A percentile compares a stretch with the other conserved stretches of the same genome.
Evolutionary conservation across 2,329 filamentous ascomycete genomes (phyloP).

Genomic region (Cladobotryum mycophilum): DNA sequence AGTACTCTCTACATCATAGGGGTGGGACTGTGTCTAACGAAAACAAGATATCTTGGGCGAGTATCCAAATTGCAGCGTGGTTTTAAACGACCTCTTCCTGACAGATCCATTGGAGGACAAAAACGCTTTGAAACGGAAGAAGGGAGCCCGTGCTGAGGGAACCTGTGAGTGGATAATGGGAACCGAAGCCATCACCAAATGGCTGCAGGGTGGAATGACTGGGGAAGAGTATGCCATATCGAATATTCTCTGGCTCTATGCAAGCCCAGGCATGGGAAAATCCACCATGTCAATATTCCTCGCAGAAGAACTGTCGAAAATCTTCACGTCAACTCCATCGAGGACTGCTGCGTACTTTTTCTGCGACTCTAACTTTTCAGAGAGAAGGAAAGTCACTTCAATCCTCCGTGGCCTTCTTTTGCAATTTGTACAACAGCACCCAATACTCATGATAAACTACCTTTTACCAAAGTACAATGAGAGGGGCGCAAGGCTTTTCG

Average conservation of each 20-base stretch:
- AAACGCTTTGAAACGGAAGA: conserved; percentile 17
- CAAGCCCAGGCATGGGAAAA: conserved; percentile 20
- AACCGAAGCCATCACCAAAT: conserved; percentile 13
- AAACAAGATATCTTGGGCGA: too few species aligned
- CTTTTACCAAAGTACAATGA: conserved; percentile 17
- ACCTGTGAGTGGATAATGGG: conserved; percentile 19
- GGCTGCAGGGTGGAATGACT: conserved; percentile 9
- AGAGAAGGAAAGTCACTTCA: conserved; percentile 16
- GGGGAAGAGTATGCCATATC: neutral
- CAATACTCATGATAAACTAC: conserved; percentile 12
- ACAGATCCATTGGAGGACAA: conserved; percentile 17
- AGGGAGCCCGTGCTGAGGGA: conserved; percentile 13
- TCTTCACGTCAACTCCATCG: conserved; percentile 4
- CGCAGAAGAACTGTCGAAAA: conserved; percentile 13
- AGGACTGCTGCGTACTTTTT: conserved; percentile 19
- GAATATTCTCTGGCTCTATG: conserved; percentile 16
- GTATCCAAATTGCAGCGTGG: too few species aligned
- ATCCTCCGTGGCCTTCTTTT: conserved; percentile 18
- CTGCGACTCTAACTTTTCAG: conserved; percentile 17
- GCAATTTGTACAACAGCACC: conserved; percentile 17
- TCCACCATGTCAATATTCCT: conserved; percentile 19
- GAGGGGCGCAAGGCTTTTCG: conserved; percentile 11
- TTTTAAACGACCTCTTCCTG: conserved; percentile 7
- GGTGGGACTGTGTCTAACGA: too few species aligned
- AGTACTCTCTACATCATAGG: neutral